Evolutionary conservation across 179 eudicot species (phyloP), one percentile per base, ranked within the genome.

Genomic region (Heliamphora ciliata): DNA sequence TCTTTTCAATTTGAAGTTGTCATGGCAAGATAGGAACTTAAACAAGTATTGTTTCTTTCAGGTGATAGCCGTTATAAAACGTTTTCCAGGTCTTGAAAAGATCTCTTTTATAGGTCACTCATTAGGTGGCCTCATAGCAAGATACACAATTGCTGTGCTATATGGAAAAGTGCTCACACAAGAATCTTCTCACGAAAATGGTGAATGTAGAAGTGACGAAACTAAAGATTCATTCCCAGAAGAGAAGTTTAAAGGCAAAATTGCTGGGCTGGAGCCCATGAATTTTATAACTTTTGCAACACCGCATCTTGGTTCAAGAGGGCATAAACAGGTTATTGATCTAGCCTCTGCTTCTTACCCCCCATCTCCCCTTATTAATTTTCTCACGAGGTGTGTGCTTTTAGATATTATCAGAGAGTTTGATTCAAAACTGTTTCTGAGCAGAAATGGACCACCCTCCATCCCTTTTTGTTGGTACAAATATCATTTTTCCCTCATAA

Each of bases 291-390:
- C 99, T 69, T 85, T 83, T 50, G 99, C 99, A 56, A 87, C 99
- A 5, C 99, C 99, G 15, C 98, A 96, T 83, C 97, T 96, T 79
- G 99, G 99, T 84, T 90, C 93, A 65, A 88, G 93, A 83, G 99
- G 94, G 24, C 96, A 92, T 87, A 93, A 90, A 82, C 99, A 96
- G 96, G 99, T 93, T 72, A 83, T 64, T 69, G 58, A 78, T 61
- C 14, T 71, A 21, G 66, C 11, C 72, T n/a, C 61, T 63, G 4
- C 60, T 54, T 74, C 24, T 21, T 21, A 21, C 24, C 24, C 24
- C 24, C 24, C 24, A 21, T 21, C 24, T 56, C 76, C 4, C 5
- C 4, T 11, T 44, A 8, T 71, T 80, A 18, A 2, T 48, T 51
- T 24, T 31, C 0, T 2, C 15, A 74, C 9, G 61, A 74, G 4